Evolutionary conservation across 371 early-diverging fungal species (phyloP).

Genomic region (Mortierella sp.): DNA sequence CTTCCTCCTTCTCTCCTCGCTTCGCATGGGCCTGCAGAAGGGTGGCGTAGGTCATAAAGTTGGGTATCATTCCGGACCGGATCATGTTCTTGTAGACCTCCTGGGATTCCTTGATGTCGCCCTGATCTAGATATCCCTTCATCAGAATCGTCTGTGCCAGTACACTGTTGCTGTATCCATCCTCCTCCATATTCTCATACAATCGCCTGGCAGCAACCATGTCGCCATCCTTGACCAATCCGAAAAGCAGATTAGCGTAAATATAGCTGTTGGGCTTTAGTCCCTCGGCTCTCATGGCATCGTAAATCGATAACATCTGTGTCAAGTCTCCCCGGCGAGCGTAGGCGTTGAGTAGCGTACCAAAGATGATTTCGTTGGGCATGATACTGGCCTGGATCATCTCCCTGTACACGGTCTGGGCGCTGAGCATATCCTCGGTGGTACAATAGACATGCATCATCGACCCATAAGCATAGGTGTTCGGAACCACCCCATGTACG

Average conservation of each 20-base stretch:
- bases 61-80: conserved; percentile 43
- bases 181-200: conserved; percentile 51
- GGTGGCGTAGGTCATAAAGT: conserved; percentile 51
- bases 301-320: conserved; percentile 54
- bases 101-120: conserved; percentile 35
- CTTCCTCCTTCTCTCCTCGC: conserved; percentile 36
- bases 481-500: conserved; percentile 28
- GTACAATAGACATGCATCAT: conserved; percentile 53
- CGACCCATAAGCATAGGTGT: conserved; percentile 31
- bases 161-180: conserved; percentile 47
- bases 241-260: conserved; percentile 44
- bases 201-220: conserved; percentile 43
- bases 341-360: conserved; percentile 47
- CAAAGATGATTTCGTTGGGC: conserved; percentile 51
- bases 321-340: conserved; percentile 51
- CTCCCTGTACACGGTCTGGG: conserved; percentile 49
- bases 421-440: conserved; percentile 46
- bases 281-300: conserved; percentile 52
- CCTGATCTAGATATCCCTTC: conserved; percentile 45
- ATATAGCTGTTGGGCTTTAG: conserved; percentile 53
- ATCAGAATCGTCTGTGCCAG: conserved; percentile 52
- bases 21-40: conserved; percentile 38
- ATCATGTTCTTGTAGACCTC: conserved; percentile 43
- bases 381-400: conserved; percentile 48
- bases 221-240: conserved; percentile 51